Conservation (phyloP, 73 alveolate genomes). For the Uronychia binucleata region DNA sequence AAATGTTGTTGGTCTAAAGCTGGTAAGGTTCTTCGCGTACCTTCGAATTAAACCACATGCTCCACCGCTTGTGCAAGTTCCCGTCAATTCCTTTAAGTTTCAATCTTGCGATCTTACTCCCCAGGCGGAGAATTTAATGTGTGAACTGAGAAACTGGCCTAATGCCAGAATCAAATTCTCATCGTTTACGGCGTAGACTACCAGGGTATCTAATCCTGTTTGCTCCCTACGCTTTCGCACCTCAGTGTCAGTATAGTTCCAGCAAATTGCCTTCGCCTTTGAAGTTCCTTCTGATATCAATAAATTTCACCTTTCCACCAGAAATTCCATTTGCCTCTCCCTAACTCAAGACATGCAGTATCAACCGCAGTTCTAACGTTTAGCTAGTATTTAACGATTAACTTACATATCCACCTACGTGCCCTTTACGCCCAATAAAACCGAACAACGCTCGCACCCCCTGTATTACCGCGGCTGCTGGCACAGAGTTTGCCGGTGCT, state of each 20-base stretch:
- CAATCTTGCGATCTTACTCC: slow-evolving; percentile 63
- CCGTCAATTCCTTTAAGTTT: slow-evolving; percentile 70
- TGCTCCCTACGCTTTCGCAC: slow-evolving; percentile 48
- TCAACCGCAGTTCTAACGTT: too few relatives aligned
- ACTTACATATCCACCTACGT: too few relatives aligned
- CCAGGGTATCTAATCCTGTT: slow-evolving; percentile 73
- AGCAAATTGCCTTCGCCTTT: slow-evolving; percentile 55
- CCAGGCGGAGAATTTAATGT: slow-evolving; percentile 63
- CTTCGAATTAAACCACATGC: slow-evolving; percentile 65
- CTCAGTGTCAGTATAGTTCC: slow-evolving; percentile 40
- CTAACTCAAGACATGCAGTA: too few relatives aligned
- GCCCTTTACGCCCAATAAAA: too few relatives aligned
- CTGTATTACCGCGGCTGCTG: too few relatives aligned
- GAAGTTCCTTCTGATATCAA: slow-evolving; percentile 27
- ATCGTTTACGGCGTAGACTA: slow-evolving; percentile 61
- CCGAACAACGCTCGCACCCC: too few relatives aligned
- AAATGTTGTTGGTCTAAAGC: too few relatives aligned
- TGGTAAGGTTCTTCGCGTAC: slow-evolving; percentile 60
- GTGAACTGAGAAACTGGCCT: slow-evolving; percentile 37
- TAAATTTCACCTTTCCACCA: slow-evolving; percentile 43
- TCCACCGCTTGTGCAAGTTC: slow-evolving; percentile 62
- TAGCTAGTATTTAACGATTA: too few relatives aligned
- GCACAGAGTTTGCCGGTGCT: too few relatives aligned
- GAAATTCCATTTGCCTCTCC: too few relatives aligned
- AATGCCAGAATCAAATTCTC: slow-evolving; percentile 18